These are phyloP conservation scores for Saccharomyces hybrid DNA, from an alignment of 1,139 yeast genomes.

Conservation along the genomic window DNA sequence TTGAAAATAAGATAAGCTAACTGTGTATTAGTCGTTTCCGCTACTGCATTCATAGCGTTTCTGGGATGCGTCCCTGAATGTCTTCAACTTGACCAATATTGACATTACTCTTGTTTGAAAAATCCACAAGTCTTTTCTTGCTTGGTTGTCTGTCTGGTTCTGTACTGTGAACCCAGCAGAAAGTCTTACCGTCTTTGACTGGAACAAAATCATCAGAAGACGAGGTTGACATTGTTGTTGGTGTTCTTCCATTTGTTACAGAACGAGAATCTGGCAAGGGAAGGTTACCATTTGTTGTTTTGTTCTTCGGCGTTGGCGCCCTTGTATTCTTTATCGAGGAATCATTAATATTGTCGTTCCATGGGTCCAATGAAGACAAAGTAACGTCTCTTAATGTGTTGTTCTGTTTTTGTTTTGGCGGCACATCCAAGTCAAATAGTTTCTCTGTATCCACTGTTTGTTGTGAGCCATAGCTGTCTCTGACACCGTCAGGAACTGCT, in stretches of 20 bases:
- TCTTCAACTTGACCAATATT: constrained; percentile 22
- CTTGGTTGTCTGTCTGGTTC: constrained; percentile 24
- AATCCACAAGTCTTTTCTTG: constrained; percentile 24
- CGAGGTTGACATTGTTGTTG: constrained; percentile 16
- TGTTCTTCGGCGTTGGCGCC: constrained; percentile 6
- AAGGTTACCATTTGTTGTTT: constrained; percentile 4
- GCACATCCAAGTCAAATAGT: constrained; percentile 42
- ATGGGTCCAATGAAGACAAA: constrained; percentile 34
- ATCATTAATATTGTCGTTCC: constrained; percentile 12
- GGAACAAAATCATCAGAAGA: constrained; percentile 29
- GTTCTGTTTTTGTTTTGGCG: constrained; percentile 22
- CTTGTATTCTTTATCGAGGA: constrained; percentile 7
- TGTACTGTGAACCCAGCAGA: constrained; percentile 23
- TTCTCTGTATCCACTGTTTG: constrained; percentile 86
- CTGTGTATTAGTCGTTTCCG: background rate
- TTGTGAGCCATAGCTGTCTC: constrained; percentile 61
- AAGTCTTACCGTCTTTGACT: constrained; percentile 23
- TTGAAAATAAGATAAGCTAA: background rate
- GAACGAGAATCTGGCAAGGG: background rate
- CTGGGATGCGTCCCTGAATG: constrained; percentile 29
- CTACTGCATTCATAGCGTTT: constrained; percentile 14
- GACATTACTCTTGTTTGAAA: constrained; percentile 21
- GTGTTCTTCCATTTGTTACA: constrained; percentile 4
- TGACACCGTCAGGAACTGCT: constrained; percentile 32
- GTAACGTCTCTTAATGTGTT: constrained; percentile 35